Evolutionary conservation across 129 eudicot species (phyloP).

Genomic region (Centaurea solstitialis): DNA sequence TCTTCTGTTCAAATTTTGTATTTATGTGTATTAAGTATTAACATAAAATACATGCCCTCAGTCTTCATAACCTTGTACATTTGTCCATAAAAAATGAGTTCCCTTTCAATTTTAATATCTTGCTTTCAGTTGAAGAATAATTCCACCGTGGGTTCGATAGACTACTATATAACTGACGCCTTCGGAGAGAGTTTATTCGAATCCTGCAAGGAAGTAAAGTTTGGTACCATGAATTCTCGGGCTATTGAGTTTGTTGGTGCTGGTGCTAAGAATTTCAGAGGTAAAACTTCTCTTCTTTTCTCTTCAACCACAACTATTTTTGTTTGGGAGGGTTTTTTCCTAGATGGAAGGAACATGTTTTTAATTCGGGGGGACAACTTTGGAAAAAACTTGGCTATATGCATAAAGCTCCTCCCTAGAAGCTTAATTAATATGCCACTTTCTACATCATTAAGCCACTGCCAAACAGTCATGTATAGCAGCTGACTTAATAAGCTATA

Average conservation of each 20-base stretch:
- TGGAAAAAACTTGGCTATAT: too few relatives aligned
- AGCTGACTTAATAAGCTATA: too few relatives aligned
- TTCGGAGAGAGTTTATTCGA: slow-evolving; percentile 82
- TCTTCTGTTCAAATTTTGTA: not conserved
- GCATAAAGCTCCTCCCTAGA: too few relatives aligned
- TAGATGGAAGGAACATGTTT: too few relatives aligned
- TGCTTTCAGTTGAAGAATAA: slow-evolving; percentile 66
- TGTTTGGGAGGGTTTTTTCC: too few relatives aligned
- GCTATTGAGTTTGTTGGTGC: slow-evolving; percentile 91
- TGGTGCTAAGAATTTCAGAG: slow-evolving; percentile 89
- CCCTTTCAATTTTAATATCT: slow-evolving; percentile 7
- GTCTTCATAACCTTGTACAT: not conserved
- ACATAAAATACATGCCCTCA: not conserved
- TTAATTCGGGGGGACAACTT: too few relatives aligned
- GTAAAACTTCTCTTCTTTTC: slow-evolving; percentile 33
- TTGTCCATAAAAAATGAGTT: not conserved
- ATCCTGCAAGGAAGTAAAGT: slow-evolving; percentile 97
- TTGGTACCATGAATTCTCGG: slow-evolving; percentile 89
- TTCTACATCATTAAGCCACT: too few relatives aligned
- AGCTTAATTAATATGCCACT: too few relatives aligned
- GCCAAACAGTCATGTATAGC: too few relatives aligned
- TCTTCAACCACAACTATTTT: not conserved
- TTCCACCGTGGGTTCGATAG: slow-evolving; percentile 82
- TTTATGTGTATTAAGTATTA: too few relatives aligned
- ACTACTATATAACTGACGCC: slow-evolving; percentile 64